Conservation (phyloP, 345 rosid genomes). For the Eutrema yunnanense region DNA sequence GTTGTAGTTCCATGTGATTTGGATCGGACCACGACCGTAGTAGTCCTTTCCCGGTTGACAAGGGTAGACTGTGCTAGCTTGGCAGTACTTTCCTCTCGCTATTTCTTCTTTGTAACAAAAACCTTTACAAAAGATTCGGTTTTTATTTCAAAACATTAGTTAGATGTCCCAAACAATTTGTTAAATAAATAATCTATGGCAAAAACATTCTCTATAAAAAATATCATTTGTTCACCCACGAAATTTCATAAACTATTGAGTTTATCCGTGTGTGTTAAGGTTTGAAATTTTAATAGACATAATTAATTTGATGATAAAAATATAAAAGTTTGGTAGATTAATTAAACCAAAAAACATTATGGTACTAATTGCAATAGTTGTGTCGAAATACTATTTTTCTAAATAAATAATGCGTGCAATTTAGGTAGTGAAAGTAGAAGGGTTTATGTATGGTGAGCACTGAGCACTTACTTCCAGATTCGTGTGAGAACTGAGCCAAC, state of each 20-base stretch:
- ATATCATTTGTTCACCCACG: neutral
- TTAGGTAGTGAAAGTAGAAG: neutral
- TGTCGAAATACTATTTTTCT: neutral
- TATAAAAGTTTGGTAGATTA: neutral
- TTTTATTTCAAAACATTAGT: neutral
- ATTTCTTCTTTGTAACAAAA: constrained; percentile 40
- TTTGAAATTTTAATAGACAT: neutral
- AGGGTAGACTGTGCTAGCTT: constrained; percentile 12
- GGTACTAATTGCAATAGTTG: neutral
- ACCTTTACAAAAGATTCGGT: neutral
- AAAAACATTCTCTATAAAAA: neutral
- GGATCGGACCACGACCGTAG: constrained; percentile 58
- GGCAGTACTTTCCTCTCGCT: constrained; percentile 28
- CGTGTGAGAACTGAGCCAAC: constrained; percentile 46
- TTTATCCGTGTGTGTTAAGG: neutral
- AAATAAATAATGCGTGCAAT: neutral
- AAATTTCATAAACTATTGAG: neutral
- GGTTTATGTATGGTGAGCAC: neutral
- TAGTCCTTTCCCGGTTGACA: constrained; percentile 36
- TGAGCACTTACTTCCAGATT: constrained; percentile 42
- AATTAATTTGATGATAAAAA: neutral
- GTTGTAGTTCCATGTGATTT: constrained; percentile 58
- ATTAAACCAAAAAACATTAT: neutral
- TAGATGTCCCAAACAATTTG: neutral
- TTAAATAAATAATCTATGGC: neutral